These are phyloP conservation scores for Primulina eburnea DNA, from an alignment of 257 asterid genomes.

Conservation along the genomic window DNA sequence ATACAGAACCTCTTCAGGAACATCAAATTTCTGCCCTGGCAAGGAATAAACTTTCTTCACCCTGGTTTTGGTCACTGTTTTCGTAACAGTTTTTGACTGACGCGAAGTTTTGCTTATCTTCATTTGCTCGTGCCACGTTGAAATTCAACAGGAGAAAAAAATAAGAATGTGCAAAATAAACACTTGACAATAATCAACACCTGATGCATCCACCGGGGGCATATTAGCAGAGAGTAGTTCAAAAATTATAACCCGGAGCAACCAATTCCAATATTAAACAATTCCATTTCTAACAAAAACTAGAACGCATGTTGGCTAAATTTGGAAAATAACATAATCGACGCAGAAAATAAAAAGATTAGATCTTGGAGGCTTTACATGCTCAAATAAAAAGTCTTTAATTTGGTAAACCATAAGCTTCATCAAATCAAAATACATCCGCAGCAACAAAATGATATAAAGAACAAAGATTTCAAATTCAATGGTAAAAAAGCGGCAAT, in stretches of 20 bases:
- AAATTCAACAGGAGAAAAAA: conserved; percentile 27
- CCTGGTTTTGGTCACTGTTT: conserved; percentile 58
- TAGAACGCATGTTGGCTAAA: neutral
- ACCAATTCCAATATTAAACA: too few species aligned
- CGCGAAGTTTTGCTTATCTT: conserved; percentile 56
- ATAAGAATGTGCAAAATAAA: neutral
- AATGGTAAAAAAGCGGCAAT: neutral
- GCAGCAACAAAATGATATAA: conserved; percentile 11
- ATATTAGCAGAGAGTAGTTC: neutral
- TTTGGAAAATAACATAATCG: neutral
- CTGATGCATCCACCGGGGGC: neutral
- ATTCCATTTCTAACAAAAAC: too few species aligned
- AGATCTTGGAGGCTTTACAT: neutral
- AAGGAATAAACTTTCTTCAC: conserved; percentile 77
- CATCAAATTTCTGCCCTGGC: conserved; percentile 86
- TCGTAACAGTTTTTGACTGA: conserved; percentile 49
- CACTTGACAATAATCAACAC: neutral
- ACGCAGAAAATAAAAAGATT: neutral
- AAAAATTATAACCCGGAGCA: neutral
- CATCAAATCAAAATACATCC: conserved; percentile 7
- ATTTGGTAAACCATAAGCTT: neutral
- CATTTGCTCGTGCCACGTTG: conserved; percentile 42
- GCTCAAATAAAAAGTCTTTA: neutral
- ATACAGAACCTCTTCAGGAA: conserved; percentile 81
- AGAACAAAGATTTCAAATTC: neutral